A percentile compares a stretch with the other conserved stretches of the same genome.
These are phyloP conservation scores for Turnera subulata DNA, from an alignment of 345 rosid genomes.

Conservation along the genomic window DNA sequence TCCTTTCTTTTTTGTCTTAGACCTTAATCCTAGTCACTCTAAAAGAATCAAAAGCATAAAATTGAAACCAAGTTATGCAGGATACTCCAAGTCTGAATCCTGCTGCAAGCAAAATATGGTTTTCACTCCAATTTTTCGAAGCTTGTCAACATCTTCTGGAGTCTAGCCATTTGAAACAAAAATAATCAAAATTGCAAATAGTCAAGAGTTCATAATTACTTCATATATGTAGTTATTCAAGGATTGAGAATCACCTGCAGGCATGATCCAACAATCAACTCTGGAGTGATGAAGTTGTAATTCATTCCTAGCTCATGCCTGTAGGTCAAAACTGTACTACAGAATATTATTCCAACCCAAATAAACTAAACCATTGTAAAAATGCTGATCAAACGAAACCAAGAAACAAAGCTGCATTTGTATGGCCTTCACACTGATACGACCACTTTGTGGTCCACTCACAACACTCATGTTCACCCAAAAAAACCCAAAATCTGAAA, in stretches of 20 bases:
- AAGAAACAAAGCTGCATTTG: not conserved
- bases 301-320: slow-evolving; percentile 94
- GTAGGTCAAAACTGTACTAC: slow-evolving; percentile 75
- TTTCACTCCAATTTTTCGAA: slow-evolving; percentile 76
- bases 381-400: not conserved
- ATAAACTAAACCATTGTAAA: not conserved
- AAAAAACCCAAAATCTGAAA: no score
- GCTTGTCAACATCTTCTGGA: slow-evolving; percentile 82
- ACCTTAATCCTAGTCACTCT: no score
- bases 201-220: not conserved
- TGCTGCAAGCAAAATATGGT: slow-evolving; percentile 94
- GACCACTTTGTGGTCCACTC: no score
- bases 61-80: slow-evolving; percentile 26
- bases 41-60: no score
- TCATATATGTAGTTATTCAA: slow-evolving; percentile 1
- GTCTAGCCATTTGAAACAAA: slow-evolving; percentile 43
- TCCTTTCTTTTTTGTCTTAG: no score
- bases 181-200: slow-evolving; percentile 1
- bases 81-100: slow-evolving; percentile 95
- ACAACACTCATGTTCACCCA: no score
- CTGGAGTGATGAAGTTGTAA: slow-evolving; percentile 77
- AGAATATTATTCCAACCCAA: slow-evolving; percentile 23
- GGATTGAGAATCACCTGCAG: slow-evolving; percentile 60
- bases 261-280: slow-evolving; percentile 94
- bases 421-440: no score